Evolutionary conservation across 106 monocot genomes (phyloP).

Genomic region (Gastrodia elata): DNA sequence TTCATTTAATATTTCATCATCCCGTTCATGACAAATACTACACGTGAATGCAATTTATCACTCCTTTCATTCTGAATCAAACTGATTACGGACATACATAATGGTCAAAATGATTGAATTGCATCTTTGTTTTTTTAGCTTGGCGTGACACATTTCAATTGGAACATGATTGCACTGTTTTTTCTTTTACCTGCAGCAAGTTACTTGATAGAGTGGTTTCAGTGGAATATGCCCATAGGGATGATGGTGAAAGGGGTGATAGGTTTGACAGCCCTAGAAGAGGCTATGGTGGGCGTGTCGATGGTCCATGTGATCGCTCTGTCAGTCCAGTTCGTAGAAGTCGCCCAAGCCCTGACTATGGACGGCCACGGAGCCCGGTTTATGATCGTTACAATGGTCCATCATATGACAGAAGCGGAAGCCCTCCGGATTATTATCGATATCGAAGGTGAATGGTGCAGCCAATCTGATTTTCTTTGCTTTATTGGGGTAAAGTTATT

Average conservation of each 20-base stretch:
- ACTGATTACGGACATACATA: not conserved
- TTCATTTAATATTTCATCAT: no score
- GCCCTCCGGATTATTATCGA: slow-evolving; percentile 47
- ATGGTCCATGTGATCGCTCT: slow-evolving; percentile 58
- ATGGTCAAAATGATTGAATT: not conserved
- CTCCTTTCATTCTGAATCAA: not conserved
- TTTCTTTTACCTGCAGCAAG: slow-evolving; percentile 41
- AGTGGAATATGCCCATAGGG: slow-evolving; percentile 89
- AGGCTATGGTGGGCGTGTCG: slow-evolving; percentile 34
- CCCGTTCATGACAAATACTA: no score
- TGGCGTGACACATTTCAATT: not conserved
- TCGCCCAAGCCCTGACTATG: slow-evolving; percentile 62
- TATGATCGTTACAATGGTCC: slow-evolving; percentile 34
- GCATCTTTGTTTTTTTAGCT: not conserved
- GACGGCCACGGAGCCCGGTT: slow-evolving; percentile 30
- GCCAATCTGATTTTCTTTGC: not conserved
- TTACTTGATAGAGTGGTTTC: slow-evolving; percentile 83
- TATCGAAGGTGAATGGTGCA: slow-evolving; percentile 35
- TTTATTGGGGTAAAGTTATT: no score
- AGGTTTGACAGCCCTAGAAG: slow-evolving; percentile 52
- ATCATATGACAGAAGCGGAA: slow-evolving; percentile 34
- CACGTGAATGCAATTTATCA: not conserved
- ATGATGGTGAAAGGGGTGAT: slow-evolving; percentile 69
- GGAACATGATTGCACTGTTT: not conserved
- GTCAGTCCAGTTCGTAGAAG: slow-evolving; percentile 41